Conservation (phyloP, 108 stramenopile species). For the Cyclostephanos invisitatus region DNA sequence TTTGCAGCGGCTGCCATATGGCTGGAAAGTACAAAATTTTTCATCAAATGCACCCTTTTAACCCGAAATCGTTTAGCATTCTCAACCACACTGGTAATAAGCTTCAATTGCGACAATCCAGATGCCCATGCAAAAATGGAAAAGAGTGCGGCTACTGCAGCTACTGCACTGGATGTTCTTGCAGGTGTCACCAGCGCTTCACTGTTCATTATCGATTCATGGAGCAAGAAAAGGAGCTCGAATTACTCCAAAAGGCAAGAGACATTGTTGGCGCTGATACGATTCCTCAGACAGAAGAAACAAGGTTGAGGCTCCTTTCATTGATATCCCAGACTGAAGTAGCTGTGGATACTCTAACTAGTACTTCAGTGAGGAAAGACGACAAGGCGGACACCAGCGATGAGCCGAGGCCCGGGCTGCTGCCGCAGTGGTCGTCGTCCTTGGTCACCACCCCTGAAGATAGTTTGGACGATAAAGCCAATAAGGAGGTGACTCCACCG, state of each 20-base stretch:
- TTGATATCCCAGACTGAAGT: slow-evolving; percentile 8
- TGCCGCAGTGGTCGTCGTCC: not conserved
- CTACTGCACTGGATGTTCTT: slow-evolving; percentile 72
- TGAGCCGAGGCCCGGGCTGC: not conserved
- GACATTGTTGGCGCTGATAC: slow-evolving; percentile 30
- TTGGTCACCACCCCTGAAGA: not conserved
- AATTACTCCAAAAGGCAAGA: slow-evolving; percentile 43
- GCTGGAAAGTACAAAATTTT: slow-evolving; percentile 41
- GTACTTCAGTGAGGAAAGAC: not conserved
- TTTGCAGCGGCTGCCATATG: slow-evolving; percentile 72
- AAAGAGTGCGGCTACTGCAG: slow-evolving; percentile 52
- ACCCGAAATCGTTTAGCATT: slow-evolving; percentile 47
- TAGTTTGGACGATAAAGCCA: not conserved
- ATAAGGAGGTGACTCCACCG: not conserved
- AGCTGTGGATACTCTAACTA: not conserved
- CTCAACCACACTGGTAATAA: slow-evolving; percentile 64
- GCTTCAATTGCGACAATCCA: slow-evolving; percentile 14
- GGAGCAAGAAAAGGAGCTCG: slow-evolving; percentile 40
- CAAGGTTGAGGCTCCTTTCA: slow-evolving; percentile 39
- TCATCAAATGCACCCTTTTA: slow-evolving; percentile 61
- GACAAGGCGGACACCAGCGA: not conserved
- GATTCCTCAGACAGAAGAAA: slow-evolving; percentile 26
- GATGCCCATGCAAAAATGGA: slow-evolving; percentile 78
- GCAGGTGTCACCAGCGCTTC: slow-evolving; percentile 70
- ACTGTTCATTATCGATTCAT: slow-evolving; percentile 68